Base-by-base conservation (phyloP, 345 rosid genomes). In the Erucastrum elatum region DNA sequence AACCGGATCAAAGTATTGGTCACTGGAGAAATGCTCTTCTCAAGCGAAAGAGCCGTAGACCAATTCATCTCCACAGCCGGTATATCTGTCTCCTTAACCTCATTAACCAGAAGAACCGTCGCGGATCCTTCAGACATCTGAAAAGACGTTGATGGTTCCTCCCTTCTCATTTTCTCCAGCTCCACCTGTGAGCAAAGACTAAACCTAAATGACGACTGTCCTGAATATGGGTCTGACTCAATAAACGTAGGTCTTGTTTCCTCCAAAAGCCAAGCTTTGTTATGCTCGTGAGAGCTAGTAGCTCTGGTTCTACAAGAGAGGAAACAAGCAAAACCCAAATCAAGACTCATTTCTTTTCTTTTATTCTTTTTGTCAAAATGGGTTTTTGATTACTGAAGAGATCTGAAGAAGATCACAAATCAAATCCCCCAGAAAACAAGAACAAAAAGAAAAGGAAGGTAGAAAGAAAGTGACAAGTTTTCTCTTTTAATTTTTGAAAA, bases 151-250 rank as follows among this genome's bases (percentile, higher is more conserved):
- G 70, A 74, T 3, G 75, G 65, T 35, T 62, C 55, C 12, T 74
- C 82, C 51, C 83, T 81, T 67, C 82, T 86, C 86, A 92, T 85
- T 29, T 92, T 87, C 73, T 92, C 97, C 13, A 92, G 83, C 90
- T 94, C 97, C 30, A 87, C 86, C 75, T 88, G 92, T 21, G 97
- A 87, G 84, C 96, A 94, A 65, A 94, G 78, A 76, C 88, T 92
- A 82, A 91, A 94, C 88, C 97, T 87, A 86, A 94, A 94, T 37
- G 98, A 94, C 30, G 98, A 94, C 77, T 91, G 93, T 5, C 89
- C 95, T 1, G 97, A 92, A 49, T 90, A 94, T 29, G 93, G 91
- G 51, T 92, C 98, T 61, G 85, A 81, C 70, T 83, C 89, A 10
- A 82, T 78, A 66, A 94, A 63, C 83, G 86, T 90, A 12, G 90